These are phyloP conservation scores for Kodamaea sp. DNA, from an alignment of 1,139 yeast genomes.

Conservation along the genomic window DNA sequence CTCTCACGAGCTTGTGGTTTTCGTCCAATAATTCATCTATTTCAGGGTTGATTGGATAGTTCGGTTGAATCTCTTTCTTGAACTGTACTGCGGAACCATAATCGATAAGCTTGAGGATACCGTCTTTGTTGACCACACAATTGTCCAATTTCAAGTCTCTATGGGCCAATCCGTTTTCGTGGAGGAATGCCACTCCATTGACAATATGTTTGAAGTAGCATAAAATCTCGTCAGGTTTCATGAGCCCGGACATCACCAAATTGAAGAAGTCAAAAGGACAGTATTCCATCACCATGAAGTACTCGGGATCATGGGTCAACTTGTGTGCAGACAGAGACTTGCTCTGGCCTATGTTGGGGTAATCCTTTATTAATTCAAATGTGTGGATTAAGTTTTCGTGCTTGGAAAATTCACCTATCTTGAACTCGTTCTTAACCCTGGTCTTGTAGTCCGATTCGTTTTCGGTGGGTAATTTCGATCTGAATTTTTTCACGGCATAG, in stretches of 20 bases:
- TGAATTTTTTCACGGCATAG: constrained; percentile 71
- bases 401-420: constrained; percentile 58
- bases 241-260: constrained; percentile 70
- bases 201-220: constrained; percentile 73
- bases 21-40: constrained; percentile 22
- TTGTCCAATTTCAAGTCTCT: constrained; percentile 77
- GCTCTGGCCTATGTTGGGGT: constrained; percentile 5
- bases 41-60: constrained; percentile 9
- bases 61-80: constrained; percentile 28
- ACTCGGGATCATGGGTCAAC: constrained; percentile 37
- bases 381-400: constrained; percentile 69
- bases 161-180: constrained; percentile 70
- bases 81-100: constrained; percentile 77
- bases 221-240: constrained; percentile 56
- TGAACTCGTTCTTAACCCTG: constrained; percentile 67
- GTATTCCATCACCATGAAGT: constrained; percentile 72
- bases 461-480: constrained; percentile 54
- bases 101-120: constrained; percentile 70
- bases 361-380: constrained; percentile 59
- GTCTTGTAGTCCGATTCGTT: constrained; percentile 55
- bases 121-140: constrained; percentile 64
- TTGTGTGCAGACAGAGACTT: constrained; percentile 10
- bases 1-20: constrained; percentile 32
- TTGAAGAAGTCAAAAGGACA: constrained; percentile 76
- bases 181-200: constrained; percentile 62